phyloP scores from a whole-genome alignment of 2,329 filamentous ascomycete genomes.

The Colletotrichum magnum region DNA sequence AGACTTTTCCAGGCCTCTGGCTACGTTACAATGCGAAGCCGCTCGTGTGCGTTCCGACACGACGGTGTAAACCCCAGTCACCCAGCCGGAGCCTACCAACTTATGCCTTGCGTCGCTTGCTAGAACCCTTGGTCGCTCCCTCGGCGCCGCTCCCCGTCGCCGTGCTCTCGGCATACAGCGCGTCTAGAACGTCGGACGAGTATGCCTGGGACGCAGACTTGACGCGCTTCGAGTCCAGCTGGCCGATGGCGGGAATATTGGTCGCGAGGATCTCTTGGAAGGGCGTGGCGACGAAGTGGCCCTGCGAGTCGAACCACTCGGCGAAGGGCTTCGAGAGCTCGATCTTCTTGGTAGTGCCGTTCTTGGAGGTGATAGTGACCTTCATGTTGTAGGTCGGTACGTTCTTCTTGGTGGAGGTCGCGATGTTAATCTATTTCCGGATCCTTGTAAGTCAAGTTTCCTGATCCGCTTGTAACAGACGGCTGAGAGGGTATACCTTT shows the following conservation, averaged over 20 bases:
- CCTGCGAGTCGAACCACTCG: conserved; percentile 81
- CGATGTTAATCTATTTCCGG: conserved; percentile 75
- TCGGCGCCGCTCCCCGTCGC: conserved; percentile 50
- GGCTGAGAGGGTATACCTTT: conserved; percentile 62
- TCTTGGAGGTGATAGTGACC: conserved; percentile 67
- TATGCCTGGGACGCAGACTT: conserved; percentile 51
- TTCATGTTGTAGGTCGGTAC: conserved; percentile 84
- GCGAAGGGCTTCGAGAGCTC: conserved; percentile 77
- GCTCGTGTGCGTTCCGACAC: not conserved
- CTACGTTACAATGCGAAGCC: conserved; percentile 1
- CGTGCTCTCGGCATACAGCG: conserved; percentile 54
- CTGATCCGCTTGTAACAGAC: not conserved
- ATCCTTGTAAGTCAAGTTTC: conserved; percentile 37
- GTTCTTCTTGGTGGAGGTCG: conserved; percentile 82
- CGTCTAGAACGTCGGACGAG: conserved; percentile 64
- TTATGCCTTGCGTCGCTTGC: conserved; percentile 63
- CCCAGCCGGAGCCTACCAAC: not conserved
- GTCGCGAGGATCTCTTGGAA: conserved; percentile 85
- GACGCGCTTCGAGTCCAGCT: conserved; percentile 74
- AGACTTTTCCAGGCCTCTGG: conserved; percentile 2
- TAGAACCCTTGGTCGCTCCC: conserved; percentile 55
- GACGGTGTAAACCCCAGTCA: not conserved
- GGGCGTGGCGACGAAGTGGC: conserved; percentile 79
- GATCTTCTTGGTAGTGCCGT: conserved; percentile 57
- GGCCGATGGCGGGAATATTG: conserved; percentile 76